Percentiles rank a stretch among this genome's conserved stretches.
phyloP scores from a whole-genome alignment of 2,329 filamentous ascomycete species.

The Penicillium sp. region DNA sequence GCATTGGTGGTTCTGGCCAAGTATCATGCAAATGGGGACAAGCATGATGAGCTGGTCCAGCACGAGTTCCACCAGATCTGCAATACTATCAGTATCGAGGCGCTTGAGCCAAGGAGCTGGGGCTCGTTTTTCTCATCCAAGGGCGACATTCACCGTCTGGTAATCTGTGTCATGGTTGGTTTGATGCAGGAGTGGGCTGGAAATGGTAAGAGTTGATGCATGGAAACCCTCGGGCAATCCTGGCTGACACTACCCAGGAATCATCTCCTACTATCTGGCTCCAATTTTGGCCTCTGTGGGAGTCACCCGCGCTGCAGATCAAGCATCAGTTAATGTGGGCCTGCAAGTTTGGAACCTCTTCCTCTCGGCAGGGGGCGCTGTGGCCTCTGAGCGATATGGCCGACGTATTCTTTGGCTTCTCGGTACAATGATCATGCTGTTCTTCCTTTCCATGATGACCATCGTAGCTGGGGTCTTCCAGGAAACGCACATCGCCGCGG shows the following conservation, averaged over 20 bases:
- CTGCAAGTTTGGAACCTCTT: constrained; percentile 28
- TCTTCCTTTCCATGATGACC: constrained; percentile 27
- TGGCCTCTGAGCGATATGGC: constrained; percentile 27
- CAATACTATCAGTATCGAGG: constrained; percentile 19
- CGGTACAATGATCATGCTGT: constrained; percentile 23
- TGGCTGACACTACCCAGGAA: constrained; percentile 15
- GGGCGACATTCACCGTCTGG: constrained; percentile 19
- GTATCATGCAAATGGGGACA: constrained; percentile 58
- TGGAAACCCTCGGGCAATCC: no score
- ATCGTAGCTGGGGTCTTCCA: constrained; percentile 25
- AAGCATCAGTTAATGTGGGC: constrained; percentile 30
- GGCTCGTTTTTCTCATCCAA: constrained; percentile 21
- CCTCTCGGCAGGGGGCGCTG: constrained; percentile 22
- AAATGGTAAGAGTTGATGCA: constrained; percentile 15
- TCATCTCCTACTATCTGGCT: constrained; percentile 40
- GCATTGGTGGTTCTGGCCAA: constrained; percentile 58
- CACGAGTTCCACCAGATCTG: constrained; percentile 26
- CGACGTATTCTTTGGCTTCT: constrained; percentile 26
- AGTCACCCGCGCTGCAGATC: constrained; percentile 28
- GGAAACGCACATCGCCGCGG: constrained; percentile 24
- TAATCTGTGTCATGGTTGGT: constrained; percentile 22
- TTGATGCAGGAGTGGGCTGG: constrained; percentile 27
- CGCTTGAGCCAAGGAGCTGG: constrained; percentile 14
- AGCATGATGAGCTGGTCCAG: constrained; percentile 26
- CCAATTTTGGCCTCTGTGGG: constrained; percentile 41